Conservation (phyloP, 176 grass and related monocot species). For the Paspalum vaginatum region DNA sequence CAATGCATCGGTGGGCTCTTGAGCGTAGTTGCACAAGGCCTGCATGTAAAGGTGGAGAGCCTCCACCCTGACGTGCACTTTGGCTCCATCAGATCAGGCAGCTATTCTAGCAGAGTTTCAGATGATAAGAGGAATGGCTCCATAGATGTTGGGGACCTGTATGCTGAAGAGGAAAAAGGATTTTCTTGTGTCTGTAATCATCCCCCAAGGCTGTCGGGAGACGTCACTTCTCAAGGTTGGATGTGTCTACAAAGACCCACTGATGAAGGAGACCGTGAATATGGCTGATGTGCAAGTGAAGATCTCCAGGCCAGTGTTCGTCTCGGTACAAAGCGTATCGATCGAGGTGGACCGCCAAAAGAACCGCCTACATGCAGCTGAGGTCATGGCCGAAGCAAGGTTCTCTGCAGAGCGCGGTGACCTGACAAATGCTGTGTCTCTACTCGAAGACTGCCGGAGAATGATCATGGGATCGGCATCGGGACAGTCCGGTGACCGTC, state of each 20-base stretch:
- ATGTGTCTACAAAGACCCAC: constrained; percentile 75
- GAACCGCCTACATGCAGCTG: constrained; percentile 82
- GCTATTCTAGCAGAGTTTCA: constrained; percentile 62
- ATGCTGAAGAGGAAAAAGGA: constrained; percentile 90
- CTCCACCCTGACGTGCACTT: constrained; percentile 66
- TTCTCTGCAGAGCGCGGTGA: constrained; percentile 64
- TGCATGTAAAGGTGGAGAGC: constrained; percentile 66
- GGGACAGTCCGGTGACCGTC: constrained; percentile 61
- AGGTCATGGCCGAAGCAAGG: constrained; percentile 82
- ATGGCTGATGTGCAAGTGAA: constrained; percentile 66
- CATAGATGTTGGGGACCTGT: constrained; percentile 80
- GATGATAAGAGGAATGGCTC: constrained; percentile 63
- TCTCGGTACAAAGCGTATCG: constrained; percentile 54
- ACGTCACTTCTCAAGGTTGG: constrained; percentile 58
- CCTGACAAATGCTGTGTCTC: constrained; percentile 58
- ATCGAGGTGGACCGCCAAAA: constrained; percentile 85
- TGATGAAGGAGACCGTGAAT: constrained; percentile 66
- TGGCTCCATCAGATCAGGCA: constrained; percentile 72
- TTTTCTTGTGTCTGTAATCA: constrained; percentile 77
- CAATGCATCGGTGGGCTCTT: constrained; percentile 94
- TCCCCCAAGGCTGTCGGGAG: constrained; percentile 58
- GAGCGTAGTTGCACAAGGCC: constrained; percentile 77
- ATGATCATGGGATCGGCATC: constrained; percentile 62
- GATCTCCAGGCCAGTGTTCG: constrained; percentile 63
- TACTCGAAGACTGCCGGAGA: constrained; percentile 73